A percentile compares a stretch with the other conserved stretches of the same genome.
Conservation (phyloP, 23 red algal genomes). For the Gracilaria domingensis region DNA sequence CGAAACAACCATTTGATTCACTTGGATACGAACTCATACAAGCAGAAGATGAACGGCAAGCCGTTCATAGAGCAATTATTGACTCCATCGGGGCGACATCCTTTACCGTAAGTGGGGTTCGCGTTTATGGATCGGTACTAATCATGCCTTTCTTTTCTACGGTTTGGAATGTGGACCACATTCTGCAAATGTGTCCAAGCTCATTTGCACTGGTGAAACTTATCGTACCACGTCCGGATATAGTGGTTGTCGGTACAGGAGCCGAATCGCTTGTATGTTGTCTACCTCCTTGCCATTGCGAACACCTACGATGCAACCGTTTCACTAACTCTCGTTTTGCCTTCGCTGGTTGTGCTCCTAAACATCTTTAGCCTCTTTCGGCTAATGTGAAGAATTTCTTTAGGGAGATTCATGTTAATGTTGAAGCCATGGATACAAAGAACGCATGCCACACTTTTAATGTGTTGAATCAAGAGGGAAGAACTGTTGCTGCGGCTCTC, state of each 20-base stretch:
- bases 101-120: conserved; percentile 63
- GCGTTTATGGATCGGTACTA: conserved; percentile 52
- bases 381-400: conserved; percentile 42
- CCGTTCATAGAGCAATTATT: conserved; percentile 38
- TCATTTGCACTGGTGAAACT: conserved; percentile 66
- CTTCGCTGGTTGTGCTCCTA: not conserved
- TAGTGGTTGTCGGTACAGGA: conserved; percentile 60
- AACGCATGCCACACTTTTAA: conserved; percentile 85
- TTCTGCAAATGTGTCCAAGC: conserved; percentile 6
- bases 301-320: not conserved
- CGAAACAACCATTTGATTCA: conserved; percentile 11
- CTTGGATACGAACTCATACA: conserved; percentile 28
- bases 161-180: conserved; percentile 57
- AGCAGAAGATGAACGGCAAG: not conserved
- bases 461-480: conserved; percentile 70
- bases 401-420: conserved; percentile 46
- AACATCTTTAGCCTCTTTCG: conserved; percentile 16
- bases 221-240: conserved; percentile 58
- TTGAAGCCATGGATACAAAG: conserved; percentile 72
- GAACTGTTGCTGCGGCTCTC: conserved; percentile 68
- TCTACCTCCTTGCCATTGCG: not conserved
- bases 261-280: conserved; percentile 48
- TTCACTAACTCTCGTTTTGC: not conserved
- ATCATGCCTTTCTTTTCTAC: conserved; percentile 69
- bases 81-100: conserved; percentile 43